Percentiles rank a stretch among this genome's conserved stretches.
phyloP scores from a whole-genome alignment of 768 basidiomycete species.

The Phylloporus sp. region DNA sequence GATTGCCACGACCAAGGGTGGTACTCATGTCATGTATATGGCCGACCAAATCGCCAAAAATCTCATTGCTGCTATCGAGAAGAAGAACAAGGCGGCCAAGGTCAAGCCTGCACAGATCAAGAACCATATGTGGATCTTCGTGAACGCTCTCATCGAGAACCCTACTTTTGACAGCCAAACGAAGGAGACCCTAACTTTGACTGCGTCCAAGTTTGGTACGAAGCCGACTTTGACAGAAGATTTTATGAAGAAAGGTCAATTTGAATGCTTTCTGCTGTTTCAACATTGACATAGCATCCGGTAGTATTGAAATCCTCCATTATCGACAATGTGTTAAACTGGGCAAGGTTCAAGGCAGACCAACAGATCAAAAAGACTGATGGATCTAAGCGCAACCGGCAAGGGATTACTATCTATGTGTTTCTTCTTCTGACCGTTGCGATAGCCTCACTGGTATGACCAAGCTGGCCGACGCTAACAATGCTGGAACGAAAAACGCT shows the following conservation, averaged over 20 bases:
- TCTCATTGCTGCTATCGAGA: constrained; percentile 75
- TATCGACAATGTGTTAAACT: constrained; percentile 87
- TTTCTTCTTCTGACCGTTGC: background rate
- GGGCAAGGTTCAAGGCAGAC: constrained; percentile 97
- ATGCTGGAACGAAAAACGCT: constrained; percentile 82
- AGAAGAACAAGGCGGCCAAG: constrained; percentile 97
- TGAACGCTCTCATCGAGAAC: constrained; percentile 94
- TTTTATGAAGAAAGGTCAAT: constrained; percentile 90
- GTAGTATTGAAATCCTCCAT: constrained; percentile 86
- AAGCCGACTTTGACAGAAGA: constrained; percentile 84
- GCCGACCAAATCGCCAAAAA: constrained; percentile 88
- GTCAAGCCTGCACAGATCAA: constrained; percentile 93
- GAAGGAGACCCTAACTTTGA: constrained; percentile 90
- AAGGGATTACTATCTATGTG: constrained; percentile 17
- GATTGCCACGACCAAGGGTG: constrained; percentile 94
- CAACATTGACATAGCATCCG: constrained; percentile 1
- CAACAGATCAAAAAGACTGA: constrained; percentile 96
- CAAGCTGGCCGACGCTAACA: constrained; percentile 96
- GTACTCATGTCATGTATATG: constrained; percentile 83
- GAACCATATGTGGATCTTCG: constrained; percentile 98
- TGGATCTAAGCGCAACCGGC: constrained; percentile 85
- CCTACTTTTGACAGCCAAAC: constrained; percentile 99
- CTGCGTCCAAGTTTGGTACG: constrained; percentile 84
- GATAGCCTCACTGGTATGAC: constrained; percentile 81
- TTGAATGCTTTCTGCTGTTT: background rate